Evolutionary conservation across 129 eudicot species (phyloP), one percentile per base, ranked within the genome.

Genomic region (Flaveria sonorensis): DNA sequence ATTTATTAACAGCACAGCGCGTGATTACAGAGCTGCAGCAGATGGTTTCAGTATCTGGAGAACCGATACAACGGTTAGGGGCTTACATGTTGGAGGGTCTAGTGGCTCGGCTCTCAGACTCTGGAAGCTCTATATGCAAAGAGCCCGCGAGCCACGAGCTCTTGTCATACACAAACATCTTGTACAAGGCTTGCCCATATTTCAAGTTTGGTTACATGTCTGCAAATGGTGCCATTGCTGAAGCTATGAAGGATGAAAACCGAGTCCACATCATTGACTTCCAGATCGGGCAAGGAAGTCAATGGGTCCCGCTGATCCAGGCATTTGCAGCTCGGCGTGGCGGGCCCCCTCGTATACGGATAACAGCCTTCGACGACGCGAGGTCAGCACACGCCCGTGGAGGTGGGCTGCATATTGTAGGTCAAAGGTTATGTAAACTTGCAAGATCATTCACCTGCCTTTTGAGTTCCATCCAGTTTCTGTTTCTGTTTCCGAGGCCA

Each of bases 171-270:
- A 85, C 88, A 84, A 85, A 92, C 81, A 81, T 85, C 18, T 87
- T 92, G 18, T 84, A 83, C 46, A 89, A 89, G 74, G 92, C 81
- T 30, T 92, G 97, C 83, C 97, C 96, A 19, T 92, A 80, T 76
- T 83, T 89, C 55, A 89, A 92, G 79, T 92, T 92, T 10, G 97
- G 97, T 21, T 87, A 92, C 89, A 92, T 89, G 96, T 87, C 97
- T 4, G 92, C 97, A 43, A 92, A 92, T 18, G 96, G 96, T 10
- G 96, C 97, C 20, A 92, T 92, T 43, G 96, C 96, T 1, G 97
- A 92, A 50, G 92, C 97, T 1, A 83, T 84, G 89, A 89, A 92
- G 81, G 82, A 84, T 50, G 92, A 92, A 77, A 78, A 77, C 6
- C 79, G 83, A 45, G 89, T 92, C 72, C 97, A 92, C 77, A 89